phyloP scores from a whole-genome alignment of 163 green algal genomes.

The Picocystis sp. region DNA sequence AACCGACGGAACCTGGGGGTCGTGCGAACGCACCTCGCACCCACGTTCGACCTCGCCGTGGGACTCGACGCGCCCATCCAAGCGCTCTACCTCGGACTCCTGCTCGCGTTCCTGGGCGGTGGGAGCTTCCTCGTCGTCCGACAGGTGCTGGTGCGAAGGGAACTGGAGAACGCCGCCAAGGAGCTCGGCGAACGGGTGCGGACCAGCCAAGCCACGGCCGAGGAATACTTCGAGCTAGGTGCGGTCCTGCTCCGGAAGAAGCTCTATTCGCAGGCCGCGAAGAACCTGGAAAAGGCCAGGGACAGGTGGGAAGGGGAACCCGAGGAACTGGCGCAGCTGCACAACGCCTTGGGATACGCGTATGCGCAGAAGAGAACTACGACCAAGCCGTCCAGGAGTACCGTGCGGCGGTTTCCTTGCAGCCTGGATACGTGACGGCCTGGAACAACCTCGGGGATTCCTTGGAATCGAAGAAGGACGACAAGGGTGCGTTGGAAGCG shows the following conservation, averaged over 20 bases:
- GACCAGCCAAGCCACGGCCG: slow-evolving; percentile 52
- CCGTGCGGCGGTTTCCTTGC: slow-evolving; percentile 64
- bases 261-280: slow-evolving; percentile 79
- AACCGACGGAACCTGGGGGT: too few relatives aligned
- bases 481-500: slow-evolving; percentile 21
- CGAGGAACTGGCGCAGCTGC: slow-evolving; percentile 76
- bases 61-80: slow-evolving; percentile 74
- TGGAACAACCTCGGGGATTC: slow-evolving; percentile 97
- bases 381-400: slow-evolving; percentile 69
- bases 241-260: slow-evolving; percentile 93
- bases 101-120: slow-evolving; percentile 34
- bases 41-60: slow-evolving; percentile 33
- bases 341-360: slow-evolving; percentile 93
- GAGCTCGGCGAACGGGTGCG: slow-evolving; percentile 78
- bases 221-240: slow-evolving; percentile 96
- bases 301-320: slow-evolving; percentile 79
- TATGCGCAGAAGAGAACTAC: slow-evolving; percentile 78
- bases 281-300: slow-evolving; percentile 82
- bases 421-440: slow-evolving; percentile 91
- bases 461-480: slow-evolving; percentile 45
- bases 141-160: slow-evolving; percentile 76
- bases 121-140: slow-evolving; percentile 67
- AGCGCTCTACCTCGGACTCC: slow-evolving; percentile 67
- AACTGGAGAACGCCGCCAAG: slow-evolving; percentile 92
- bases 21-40: neutral